A percentile compares a stretch with the other conserved stretches of the same genome.
Evolutionary conservation across 2,329 filamentous ascomycete species (phyloP).

Genomic region (Aspergillus sp.): DNA sequence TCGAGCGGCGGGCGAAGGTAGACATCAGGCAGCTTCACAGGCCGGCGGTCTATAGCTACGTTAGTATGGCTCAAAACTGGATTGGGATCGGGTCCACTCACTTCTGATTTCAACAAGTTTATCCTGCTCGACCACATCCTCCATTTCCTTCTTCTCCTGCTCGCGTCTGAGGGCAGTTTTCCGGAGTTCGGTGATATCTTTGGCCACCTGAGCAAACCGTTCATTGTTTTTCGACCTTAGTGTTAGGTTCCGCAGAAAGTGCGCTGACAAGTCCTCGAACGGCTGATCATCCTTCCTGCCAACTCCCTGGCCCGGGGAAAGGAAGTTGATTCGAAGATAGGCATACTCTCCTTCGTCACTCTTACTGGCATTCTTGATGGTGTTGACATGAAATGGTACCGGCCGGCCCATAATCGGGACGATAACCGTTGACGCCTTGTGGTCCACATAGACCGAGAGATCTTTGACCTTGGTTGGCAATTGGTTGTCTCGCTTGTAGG

Average conservation of each 20-base stretch:
- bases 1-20: constrained; percentile 93
- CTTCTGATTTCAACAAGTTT: constrained; percentile 92
- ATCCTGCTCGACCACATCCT: constrained; percentile 97
- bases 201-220: constrained; percentile 81
- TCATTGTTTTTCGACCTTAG: constrained; percentile 85
- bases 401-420: constrained; percentile 95
- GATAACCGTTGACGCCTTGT: constrained; percentile 81
- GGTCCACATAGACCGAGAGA: constrained; percentile 79
- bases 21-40: constrained; percentile 82
- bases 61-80: constrained; percentile 29
- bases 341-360: constrained; percentile 92
- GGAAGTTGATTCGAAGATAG: constrained; percentile 91
- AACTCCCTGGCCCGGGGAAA: constrained; percentile 94
- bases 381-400: constrained; percentile 94
- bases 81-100: constrained; percentile 38
- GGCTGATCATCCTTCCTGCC: constrained; percentile 95
- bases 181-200: constrained; percentile 92
- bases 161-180: constrained; percentile 85
- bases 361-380: constrained; percentile 98
- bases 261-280: constrained; percentile 89
- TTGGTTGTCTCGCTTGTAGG: constrained; percentile 96
- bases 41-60: constrained; percentile 64
- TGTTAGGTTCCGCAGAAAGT: constrained; percentile 91
- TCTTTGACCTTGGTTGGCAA: constrained; percentile 75
- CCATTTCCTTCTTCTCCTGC: constrained; percentile 98